phyloP scores from a whole-genome alignment of 2,329 filamentous ascomycete species.

The Xylariales sp. region DNA sequence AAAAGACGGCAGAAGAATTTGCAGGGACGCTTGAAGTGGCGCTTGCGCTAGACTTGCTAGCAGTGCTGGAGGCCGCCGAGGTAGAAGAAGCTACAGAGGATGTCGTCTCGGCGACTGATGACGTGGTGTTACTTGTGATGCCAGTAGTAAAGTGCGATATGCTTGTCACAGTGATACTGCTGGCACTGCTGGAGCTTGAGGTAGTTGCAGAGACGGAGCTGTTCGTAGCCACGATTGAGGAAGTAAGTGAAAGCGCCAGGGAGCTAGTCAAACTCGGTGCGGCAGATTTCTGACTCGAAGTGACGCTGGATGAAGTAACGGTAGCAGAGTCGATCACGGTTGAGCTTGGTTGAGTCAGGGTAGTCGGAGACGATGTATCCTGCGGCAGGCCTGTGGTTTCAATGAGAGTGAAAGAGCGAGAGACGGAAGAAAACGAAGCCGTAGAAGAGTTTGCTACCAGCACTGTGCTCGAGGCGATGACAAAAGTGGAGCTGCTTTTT shows the following conservation, averaged over 20 bases:
- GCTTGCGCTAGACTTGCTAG: background rate
- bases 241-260: background rate
- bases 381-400: conserved; percentile 6
- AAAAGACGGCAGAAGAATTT: conserved; percentile 45
- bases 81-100: background rate
- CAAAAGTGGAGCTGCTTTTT: too few relatives aligned
- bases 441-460: conserved; percentile 6
- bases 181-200: background rate
- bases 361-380: background rate
- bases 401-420: conserved; percentile 8
- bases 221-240: background rate
- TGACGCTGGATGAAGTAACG: background rate
- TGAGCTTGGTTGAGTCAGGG: background rate
- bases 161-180: background rate
- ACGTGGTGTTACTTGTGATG: too few relatives aligned
- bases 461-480: conserved; percentile 12
- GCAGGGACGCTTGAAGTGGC: background rate
- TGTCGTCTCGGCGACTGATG: too few relatives aligned
- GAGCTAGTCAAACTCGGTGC: background rate
- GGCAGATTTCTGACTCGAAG: background rate
- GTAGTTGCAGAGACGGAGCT: background rate
- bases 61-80: background rate
- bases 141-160: background rate
- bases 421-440: conserved; percentile 7
- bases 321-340: background rate